A percentile compares a stretch with the other conserved stretches of the same genome.
Conservation (phyloP, 495 filamentous ascomycete genomes). For the Thermochaetoides thermophila region DNA sequence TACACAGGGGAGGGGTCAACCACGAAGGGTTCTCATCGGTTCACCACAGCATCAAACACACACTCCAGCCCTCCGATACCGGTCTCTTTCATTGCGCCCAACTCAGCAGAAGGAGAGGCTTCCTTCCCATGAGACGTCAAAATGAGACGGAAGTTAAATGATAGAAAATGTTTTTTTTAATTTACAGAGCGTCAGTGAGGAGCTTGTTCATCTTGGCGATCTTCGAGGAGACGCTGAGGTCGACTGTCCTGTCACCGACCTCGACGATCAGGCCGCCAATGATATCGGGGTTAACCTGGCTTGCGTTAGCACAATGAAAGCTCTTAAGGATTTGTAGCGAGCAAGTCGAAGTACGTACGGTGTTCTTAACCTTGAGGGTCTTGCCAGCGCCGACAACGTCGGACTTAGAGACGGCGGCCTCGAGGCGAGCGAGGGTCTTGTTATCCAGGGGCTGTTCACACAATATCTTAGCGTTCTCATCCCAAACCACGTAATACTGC, state of each 20-base stretch:
- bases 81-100: background rate
- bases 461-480: conserved; percentile 2
- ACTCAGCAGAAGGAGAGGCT: conserved; percentile 9
- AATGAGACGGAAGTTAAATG: too few relatives aligned
- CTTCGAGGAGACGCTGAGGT: conserved; percentile 88
- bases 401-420: conserved; percentile 79
- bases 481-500: too few relatives aligned
- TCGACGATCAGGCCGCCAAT: conserved; percentile 89
- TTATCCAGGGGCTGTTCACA: conserved; percentile 61
- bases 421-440: conserved; percentile 71
- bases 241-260: conserved; percentile 94
- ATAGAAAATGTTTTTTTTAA: too few relatives aligned
- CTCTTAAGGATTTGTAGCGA: too few relatives aligned
- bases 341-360: background rate
- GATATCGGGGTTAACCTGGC: conserved; percentile 86
- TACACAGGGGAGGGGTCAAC: conserved; percentile 6
- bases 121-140: too few relatives aligned
- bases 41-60: too few relatives aligned
- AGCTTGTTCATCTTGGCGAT: conserved; percentile 99
- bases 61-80: too few relatives aligned
- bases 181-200: conserved; percentile 89
- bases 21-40: conserved; percentile 1
- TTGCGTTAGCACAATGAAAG: conserved; percentile 1
- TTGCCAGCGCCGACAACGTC: conserved; percentile 77
- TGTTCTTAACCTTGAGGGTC: conserved; percentile 89